Percentiles rank a stretch among this genome's conserved stretches.
phyloP scores from a whole-genome alignment of 768 basidiomycete species.

The Serendipita indica region DNA sequence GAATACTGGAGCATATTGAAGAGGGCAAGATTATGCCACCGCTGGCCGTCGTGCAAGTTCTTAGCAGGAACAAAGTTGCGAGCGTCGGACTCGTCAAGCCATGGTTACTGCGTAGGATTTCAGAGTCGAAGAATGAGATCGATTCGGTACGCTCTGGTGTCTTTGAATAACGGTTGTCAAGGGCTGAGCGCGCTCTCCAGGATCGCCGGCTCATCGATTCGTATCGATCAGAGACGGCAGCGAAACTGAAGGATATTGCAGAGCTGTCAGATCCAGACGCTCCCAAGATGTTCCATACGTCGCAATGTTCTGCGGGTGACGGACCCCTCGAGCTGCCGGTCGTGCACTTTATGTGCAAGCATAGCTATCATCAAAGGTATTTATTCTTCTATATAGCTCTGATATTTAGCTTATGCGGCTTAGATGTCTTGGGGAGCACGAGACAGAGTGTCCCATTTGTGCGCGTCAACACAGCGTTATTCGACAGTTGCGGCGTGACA shows the following conservation, averaged over 20 bases:
- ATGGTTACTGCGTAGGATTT: conserved; percentile 73
- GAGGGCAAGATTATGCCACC: conserved; percentile 73
- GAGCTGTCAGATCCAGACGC: conserved; percentile 64
- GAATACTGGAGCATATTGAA: conserved; percentile 65
- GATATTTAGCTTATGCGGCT: neutral
- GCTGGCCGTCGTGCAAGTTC: conserved; percentile 73
- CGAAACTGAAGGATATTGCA: conserved; percentile 66
- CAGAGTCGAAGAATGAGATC: conserved; percentile 57
- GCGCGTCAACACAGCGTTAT: conserved; percentile 77
- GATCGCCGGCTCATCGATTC: conserved; percentile 78
- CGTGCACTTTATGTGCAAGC: conserved; percentile 96
- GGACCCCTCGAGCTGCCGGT: conserved; percentile 85
- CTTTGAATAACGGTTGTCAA: conserved; percentile 9
- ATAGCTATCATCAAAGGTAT: conserved; percentile 76
- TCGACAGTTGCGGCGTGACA: conserved; percentile 76
- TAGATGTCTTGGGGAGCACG: conserved; percentile 81
- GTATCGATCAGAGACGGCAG: conserved; percentile 69
- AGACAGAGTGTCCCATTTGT: conserved; percentile 81
- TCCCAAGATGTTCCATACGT: conserved; percentile 86
- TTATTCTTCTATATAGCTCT: neutral
- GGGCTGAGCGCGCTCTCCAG: conserved; percentile 26
- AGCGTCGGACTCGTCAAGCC: conserved; percentile 85
- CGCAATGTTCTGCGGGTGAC: conserved; percentile 77
- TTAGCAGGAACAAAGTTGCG: conserved; percentile 78
- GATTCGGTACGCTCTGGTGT: conserved; percentile 44